Evolutionary conservation across 345 rosid species (phyloP).

Genomic region (Rhizophora mangle): DNA sequence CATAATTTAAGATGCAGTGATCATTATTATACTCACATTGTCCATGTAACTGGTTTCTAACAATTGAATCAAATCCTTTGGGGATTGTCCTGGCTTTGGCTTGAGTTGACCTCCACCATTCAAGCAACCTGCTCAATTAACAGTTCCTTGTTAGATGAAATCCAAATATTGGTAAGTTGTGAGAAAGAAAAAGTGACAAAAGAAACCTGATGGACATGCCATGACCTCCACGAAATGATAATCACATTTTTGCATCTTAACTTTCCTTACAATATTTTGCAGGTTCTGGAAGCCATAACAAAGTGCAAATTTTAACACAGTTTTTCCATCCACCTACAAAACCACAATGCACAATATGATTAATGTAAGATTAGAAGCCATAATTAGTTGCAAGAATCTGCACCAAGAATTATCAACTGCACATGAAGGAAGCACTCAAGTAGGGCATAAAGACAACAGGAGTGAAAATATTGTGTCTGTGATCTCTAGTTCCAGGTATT

Average conservation of each 20-base stretch:
- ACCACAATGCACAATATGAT: background rate
- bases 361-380: background rate
- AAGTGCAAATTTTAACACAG: conserved; percentile 65
- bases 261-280: conserved; percentile 82
- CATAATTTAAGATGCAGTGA: too few relatives aligned
- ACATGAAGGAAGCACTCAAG: too few relatives aligned
- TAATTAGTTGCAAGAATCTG: too few relatives aligned
- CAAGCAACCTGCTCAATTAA: conserved; percentile 60
- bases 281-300: conserved; percentile 95
- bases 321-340: conserved; percentile 72
- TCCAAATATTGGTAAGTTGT: background rate
- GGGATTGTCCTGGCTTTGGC: conserved; percentile 81
- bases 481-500: too few relatives aligned
- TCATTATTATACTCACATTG: conserved; percentile 47
- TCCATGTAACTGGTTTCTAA: conserved; percentile 66
- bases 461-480: too few relatives aligned
- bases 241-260: conserved; percentile 72
- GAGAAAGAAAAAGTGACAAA: background rate
- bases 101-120: conserved; percentile 98
- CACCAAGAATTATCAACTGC: too few relatives aligned
- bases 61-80: conserved; percentile 66
- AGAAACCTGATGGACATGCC: conserved; percentile 95
- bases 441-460: too few relatives aligned
- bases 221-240: conserved; percentile 94
- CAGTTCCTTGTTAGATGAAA: background rate